Percentiles rank a stretch among this genome's conserved stretches.
phyloP scores from a whole-genome alignment of 2,329 filamentous ascomycete genomes.

The Arthrinium puccinioides region DNA sequence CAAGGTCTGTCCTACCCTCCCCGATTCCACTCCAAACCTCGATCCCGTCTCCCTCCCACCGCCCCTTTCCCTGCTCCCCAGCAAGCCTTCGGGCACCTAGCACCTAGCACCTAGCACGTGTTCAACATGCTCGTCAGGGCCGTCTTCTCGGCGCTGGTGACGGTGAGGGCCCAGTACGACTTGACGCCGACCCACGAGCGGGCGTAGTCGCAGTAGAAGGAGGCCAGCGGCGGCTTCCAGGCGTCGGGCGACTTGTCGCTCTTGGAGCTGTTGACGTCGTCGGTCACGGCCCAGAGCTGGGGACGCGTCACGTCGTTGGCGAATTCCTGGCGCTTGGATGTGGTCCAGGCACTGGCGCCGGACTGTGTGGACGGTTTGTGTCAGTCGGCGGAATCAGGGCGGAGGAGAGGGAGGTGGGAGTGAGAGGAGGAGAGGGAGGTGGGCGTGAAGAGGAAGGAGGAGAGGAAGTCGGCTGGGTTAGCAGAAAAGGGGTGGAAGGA shows the following conservation, averaged over 20 bases:
- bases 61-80: too few relatives aligned
- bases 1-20: too few relatives aligned
- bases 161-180: slow-evolving; percentile 58
- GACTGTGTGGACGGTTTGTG: slow-evolving; percentile 46
- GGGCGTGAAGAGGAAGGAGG: neutral
- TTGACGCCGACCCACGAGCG: slow-evolving; percentile 74
- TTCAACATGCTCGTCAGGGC: slow-evolving; percentile 58
- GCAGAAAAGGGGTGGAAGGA: neutral
- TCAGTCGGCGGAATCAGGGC: slow-evolving; percentile 3
- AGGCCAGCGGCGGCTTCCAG: slow-evolving; percentile 66
- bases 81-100: too few relatives aligned
- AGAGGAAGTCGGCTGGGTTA: neutral
- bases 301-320: slow-evolving; percentile 73
- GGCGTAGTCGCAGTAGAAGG: slow-evolving; percentile 73
- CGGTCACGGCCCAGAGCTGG: slow-evolving; percentile 73
- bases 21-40: too few relatives aligned
- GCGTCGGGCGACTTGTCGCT: slow-evolving; percentile 65
- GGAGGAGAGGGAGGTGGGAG: neutral
- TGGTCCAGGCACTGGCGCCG: slow-evolving; percentile 67
- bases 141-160: slow-evolving; percentile 66
- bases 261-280: slow-evolving; percentile 67
- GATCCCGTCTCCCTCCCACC: too few relatives aligned
- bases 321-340: slow-evolving; percentile 56
- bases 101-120: too few relatives aligned
- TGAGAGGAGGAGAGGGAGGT: neutral